Evolutionary conservation across 352 stramenopile species (phyloP).

Genomic region (Blastocystis sp.): DNA sequence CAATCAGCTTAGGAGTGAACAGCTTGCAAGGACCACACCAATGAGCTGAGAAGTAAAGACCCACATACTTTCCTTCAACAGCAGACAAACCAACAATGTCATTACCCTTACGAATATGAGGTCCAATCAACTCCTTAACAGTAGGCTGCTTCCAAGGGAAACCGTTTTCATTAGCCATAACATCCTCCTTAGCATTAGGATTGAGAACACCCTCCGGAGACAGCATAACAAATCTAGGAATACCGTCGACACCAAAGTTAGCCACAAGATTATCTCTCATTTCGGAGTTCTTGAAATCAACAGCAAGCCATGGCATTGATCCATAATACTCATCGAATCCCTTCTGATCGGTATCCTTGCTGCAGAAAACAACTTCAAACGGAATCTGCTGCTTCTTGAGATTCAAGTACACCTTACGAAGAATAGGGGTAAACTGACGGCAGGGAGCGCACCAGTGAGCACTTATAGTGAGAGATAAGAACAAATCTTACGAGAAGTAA

Average conservation of each 20-base stretch:
- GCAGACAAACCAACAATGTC: not conserved
- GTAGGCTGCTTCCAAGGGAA: conserved; percentile 71
- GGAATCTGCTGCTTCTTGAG: conserved; percentile 75
- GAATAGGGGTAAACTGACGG: conserved; percentile 82
- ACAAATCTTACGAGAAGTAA: conserved; percentile 86
- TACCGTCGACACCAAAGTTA: conserved; percentile 75
- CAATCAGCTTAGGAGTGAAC: conserved; percentile 83
- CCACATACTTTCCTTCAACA: conserved; percentile 70
- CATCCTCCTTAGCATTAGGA: conserved; percentile 71
- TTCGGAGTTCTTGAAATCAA: conserved; percentile 76
- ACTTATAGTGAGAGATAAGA: too few species aligned
- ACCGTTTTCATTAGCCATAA: conserved; percentile 70
- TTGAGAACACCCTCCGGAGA: conserved; percentile 77
- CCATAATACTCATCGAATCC: conserved; percentile 82
- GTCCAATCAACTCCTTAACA: conserved; percentile 63
- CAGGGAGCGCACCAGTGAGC: conserved; percentile 84
- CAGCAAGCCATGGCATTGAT: conserved; percentile 82
- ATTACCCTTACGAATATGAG: conserved; percentile 41
- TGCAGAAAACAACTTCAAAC: conserved; percentile 82
- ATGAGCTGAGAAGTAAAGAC: conserved; percentile 89
- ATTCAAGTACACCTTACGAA: conserved; percentile 74
- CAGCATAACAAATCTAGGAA: conserved; percentile 76
- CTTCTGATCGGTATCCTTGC: conserved; percentile 72
- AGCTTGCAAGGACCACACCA: conserved; percentile 85
- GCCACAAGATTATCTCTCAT: conserved; percentile 69